These are phyloP conservation scores for Metarhizium album DNA, from an alignment of 2,329 filamentous ascomycete genomes.

Conservation along the genomic window DNA sequence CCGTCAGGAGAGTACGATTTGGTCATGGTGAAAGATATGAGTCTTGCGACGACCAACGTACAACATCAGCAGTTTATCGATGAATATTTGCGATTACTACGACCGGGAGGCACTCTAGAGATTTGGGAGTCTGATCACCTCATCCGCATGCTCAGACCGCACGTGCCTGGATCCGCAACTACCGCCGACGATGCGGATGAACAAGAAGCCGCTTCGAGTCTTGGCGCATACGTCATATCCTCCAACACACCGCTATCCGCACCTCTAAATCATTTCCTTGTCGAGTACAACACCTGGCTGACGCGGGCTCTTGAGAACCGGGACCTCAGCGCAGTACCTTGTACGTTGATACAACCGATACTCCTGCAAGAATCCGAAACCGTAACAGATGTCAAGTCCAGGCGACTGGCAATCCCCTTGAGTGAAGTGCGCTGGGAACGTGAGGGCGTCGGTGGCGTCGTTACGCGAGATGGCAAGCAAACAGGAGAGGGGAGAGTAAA, in stretches of 20 bases:
- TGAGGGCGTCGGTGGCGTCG: slow-evolving; percentile 55
- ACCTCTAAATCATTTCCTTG: slow-evolving; percentile 70
- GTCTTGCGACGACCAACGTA: slow-evolving; percentile 51
- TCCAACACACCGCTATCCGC: slow-evolving; percentile 72
- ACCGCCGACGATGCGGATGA: slow-evolving; percentile 34
- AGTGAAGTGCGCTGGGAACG: slow-evolving; percentile 81
- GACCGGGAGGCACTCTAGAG: slow-evolving; percentile 69
- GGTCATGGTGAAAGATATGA: slow-evolving; percentile 78
- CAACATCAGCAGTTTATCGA: slow-evolving; percentile 48
- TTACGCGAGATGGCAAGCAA: slow-evolving; percentile 48
- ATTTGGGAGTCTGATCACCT: slow-evolving; percentile 84
- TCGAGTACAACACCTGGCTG: slow-evolving; percentile 78
- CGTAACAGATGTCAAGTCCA: slow-evolving; percentile 58
- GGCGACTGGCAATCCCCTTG: slow-evolving; percentile 76
- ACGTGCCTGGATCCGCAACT: slow-evolving; percentile 45
- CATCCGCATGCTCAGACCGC: slow-evolving; percentile 72
- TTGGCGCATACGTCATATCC: slow-evolving; percentile 74
- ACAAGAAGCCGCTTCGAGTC: slow-evolving; percentile 54
- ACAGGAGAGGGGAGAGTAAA: slow-evolving; percentile 46
- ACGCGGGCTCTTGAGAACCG: slow-evolving; percentile 62
- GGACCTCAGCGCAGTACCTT: slow-evolving; percentile 64
- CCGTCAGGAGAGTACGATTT: slow-evolving; percentile 73
- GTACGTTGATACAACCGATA: slow-evolving; percentile 63
- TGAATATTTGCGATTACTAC: slow-evolving; percentile 67
- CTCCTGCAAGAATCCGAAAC: slow-evolving; percentile 71